Conservation (phyloP, 352 stramenopile species). For the Phytophthora fragariaefolia region DNA sequence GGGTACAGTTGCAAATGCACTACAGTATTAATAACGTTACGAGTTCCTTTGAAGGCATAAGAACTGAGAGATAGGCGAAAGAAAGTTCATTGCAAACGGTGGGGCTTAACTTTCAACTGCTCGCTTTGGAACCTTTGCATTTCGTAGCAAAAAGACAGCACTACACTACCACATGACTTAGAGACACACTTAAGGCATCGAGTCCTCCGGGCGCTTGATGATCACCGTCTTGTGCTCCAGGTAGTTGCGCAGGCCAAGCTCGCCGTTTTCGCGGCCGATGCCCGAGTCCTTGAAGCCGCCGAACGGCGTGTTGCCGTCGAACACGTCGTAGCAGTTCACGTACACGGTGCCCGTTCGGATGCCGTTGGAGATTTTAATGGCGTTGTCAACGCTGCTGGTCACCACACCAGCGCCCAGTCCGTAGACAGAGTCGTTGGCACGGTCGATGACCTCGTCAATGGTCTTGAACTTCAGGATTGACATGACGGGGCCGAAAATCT, state of each 20-base stretch:
- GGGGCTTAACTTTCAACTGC: slow-evolving; percentile 7
- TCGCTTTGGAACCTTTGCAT: slow-evolving; percentile 10
- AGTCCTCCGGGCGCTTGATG: slow-evolving; percentile 64
- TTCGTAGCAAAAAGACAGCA: slow-evolving; percentile 12
- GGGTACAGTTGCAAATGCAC: no score
- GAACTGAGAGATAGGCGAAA: no score
- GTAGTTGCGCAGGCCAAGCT: slow-evolving; percentile 79
- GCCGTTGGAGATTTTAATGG: slow-evolving; percentile 87
- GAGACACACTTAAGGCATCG: slow-evolving; percentile 36
- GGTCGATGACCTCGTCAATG: slow-evolving; percentile 87
- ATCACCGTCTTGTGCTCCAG: slow-evolving; percentile 83
- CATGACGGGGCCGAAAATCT: slow-evolving; percentile 95
- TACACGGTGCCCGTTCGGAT: slow-evolving; percentile 93
- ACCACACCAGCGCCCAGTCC: slow-evolving; percentile 91
- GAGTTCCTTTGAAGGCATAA: no score
- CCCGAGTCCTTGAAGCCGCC: slow-evolving; percentile 90
- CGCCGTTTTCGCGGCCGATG: slow-evolving; percentile 81
- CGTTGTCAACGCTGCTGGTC: slow-evolving; percentile 86
- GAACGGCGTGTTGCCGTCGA: slow-evolving; percentile 87
- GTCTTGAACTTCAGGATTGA: slow-evolving; percentile 90
- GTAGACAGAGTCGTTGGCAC: slow-evolving; percentile 89
- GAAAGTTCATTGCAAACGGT: neutral
- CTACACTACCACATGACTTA: slow-evolving; percentile 21
- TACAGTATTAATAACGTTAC: no score
- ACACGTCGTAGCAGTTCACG: slow-evolving; percentile 95